Base-by-base conservation (phyloP, 495 filamentous ascomycete genomes). In the Xylaria longipes region DNA sequence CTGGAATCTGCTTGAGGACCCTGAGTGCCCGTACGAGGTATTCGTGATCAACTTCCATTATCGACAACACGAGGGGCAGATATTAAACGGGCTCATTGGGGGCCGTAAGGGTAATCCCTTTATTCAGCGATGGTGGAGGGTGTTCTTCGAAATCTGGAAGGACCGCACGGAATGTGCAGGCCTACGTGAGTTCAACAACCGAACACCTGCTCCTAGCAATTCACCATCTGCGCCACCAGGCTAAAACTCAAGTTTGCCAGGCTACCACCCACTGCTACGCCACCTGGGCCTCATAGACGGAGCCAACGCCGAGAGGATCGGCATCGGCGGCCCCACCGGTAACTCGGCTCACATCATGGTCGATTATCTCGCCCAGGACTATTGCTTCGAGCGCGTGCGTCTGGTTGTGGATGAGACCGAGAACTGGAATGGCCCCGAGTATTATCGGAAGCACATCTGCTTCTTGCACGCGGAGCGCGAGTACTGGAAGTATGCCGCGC, bases 41-140 rank as follows among this genome's bases (percentile, higher is more conserved):
- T 70, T 70, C 6, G 65, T 68, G 7, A 74, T 79, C 45, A 73
- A 75, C 66, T 67, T 78, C 72, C 33, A 43, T 11, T 37, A 62
- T 9, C 63, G 67, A 39, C 37, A 22, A 5, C 71, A 75, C 29
- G 65, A 57, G 3, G 70, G 68, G 29, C 54, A 71, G 41, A 78
- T 79, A 35, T 64, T 73, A 15, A 83, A 82, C 65, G 76, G 78
- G 31, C 79, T 82, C 52, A 73, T 83, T 33, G 76, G 75, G 3
- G 73, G 72, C 1, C 62, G 73, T 31, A 78, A 75, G 39, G 75
- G 75, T 2, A 76, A 81, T 62, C 69, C 65, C 3, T 78, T 78
- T 41, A 76, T 82, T 46, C 68, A 74, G 50, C 71, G 75, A 50
- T 82, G 80, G 79, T 72, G 74, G 48, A 58, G 72, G 8, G 67